Conservation (phyloP, 164 flowering plant species). For the Sextonia rubra region DNA sequence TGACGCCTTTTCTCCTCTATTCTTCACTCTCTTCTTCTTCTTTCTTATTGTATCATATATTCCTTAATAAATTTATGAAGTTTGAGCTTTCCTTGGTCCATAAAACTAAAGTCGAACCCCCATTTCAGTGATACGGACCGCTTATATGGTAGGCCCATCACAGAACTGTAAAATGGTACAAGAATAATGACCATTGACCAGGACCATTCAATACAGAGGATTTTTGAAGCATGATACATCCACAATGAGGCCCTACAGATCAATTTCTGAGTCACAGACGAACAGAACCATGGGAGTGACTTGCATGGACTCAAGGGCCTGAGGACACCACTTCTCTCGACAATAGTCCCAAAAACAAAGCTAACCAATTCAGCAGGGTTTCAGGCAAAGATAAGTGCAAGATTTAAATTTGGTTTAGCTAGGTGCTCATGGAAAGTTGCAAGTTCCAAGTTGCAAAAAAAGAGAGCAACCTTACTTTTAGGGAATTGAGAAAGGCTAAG, state of each 20-base stretch:
- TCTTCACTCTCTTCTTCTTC: not conserved
- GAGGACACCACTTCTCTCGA: not conserved
- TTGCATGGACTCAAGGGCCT: not conserved
- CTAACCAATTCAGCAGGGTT: not conserved
- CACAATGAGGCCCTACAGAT: not conserved
- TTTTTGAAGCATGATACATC: not conserved
- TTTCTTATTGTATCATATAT: not conserved
- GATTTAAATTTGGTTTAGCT: too few species aligned
- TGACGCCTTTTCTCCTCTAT: not conserved
- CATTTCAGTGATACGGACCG: not conserved
- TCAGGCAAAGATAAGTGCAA: not conserved
- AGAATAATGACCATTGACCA: not conserved
- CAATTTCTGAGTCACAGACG: not conserved
- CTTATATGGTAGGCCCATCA: not conserved
- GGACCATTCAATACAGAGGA: not conserved
- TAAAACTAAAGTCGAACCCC: not conserved
- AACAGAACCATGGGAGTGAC: not conserved
- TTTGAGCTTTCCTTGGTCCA: not conserved
- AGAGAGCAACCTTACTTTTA: conserved; percentile 39
- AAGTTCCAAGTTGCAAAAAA: not conserved
- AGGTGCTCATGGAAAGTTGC: not conserved
- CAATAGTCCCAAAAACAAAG: not conserved
- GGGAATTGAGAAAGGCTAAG: conserved; percentile 42
- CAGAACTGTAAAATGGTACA: not conserved
- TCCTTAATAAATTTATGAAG: not conserved